Conservation (phyloP, 441 rosid species). For the Syzygium syzygioides region DNA sequence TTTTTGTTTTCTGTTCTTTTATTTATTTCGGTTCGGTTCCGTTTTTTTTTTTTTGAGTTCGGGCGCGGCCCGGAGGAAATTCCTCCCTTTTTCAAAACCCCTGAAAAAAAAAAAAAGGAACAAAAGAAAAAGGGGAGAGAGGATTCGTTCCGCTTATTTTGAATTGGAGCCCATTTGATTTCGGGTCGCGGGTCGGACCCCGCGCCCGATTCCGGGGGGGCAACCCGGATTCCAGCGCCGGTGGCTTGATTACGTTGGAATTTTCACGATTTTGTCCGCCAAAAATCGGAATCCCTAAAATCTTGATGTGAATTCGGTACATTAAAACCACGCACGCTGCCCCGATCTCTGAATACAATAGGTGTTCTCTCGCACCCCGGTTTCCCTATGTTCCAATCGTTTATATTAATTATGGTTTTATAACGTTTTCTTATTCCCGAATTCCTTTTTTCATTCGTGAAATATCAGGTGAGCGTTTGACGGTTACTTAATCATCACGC, state of each 20-base stretch:
- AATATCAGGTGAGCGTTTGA: not conserved
- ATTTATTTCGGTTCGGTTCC: not conserved
- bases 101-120: not conserved
- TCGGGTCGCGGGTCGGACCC: not conserved
- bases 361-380: not conserved
- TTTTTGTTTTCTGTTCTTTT: not conserved
- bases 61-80: not conserved
- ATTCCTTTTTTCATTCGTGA: not conserved
- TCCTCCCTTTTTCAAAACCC: not conserved
- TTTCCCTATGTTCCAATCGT: not conserved
- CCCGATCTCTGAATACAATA: not conserved
- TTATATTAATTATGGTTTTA: not conserved
- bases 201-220: not conserved
- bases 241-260: not conserved
- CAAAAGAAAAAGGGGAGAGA: not conserved
- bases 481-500: not conserved
- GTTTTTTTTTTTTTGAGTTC: not conserved
- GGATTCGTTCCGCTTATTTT: not conserved
- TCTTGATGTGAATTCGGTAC: not conserved
- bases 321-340: not conserved
- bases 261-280: too few species aligned
- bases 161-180: not conserved
- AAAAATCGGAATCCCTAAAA: not conserved
- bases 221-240: accelerated
- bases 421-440: not conserved